These are phyloP conservation scores for Elsinoe ampelina DNA, from an alignment of 2,329 filamentous ascomycete genomes.

Conservation along the genomic window DNA sequence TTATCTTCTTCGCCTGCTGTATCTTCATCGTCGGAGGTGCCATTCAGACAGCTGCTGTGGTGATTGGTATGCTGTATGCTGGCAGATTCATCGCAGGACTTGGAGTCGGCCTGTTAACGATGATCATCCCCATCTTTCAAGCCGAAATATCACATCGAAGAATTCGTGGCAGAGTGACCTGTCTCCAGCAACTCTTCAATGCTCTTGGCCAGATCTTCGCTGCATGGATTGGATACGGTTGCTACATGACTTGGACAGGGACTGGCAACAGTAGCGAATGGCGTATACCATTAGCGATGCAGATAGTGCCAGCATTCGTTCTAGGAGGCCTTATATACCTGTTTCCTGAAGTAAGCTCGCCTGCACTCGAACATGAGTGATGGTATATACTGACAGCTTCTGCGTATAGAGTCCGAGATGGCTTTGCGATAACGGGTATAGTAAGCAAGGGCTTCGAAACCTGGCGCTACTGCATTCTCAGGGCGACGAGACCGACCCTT, in stretches of 20 bases:
- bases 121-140: constrained; percentile 68
- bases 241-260: constrained; percentile 19
- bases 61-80: constrained; percentile 20
- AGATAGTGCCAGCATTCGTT: constrained; percentile 19
- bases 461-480: constrained; percentile 20
- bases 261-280: constrained; percentile 20
- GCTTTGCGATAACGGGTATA: constrained; percentile 19
- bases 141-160: constrained; percentile 51
- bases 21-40: constrained; percentile 22
- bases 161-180: constrained; percentile 20
- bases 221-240: constrained; percentile 21
- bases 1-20: constrained; percentile 56
- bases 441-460: constrained; percentile 17
- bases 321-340: constrained; percentile 19
- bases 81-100: constrained; percentile 21
- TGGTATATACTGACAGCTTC: neutral
- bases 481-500: constrained; percentile 20
- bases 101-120: constrained; percentile 46
- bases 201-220: constrained; percentile 20
- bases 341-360: constrained; percentile 18
- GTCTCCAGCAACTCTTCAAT: constrained; percentile 21
- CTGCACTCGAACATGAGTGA: too few species aligned
- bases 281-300: constrained; percentile 19
- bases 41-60: constrained; percentile 20
- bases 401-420: constrained; percentile 16